Conservation (phyloP, 768 basidiomycete species). For the Mycena polygramma region DNA sequence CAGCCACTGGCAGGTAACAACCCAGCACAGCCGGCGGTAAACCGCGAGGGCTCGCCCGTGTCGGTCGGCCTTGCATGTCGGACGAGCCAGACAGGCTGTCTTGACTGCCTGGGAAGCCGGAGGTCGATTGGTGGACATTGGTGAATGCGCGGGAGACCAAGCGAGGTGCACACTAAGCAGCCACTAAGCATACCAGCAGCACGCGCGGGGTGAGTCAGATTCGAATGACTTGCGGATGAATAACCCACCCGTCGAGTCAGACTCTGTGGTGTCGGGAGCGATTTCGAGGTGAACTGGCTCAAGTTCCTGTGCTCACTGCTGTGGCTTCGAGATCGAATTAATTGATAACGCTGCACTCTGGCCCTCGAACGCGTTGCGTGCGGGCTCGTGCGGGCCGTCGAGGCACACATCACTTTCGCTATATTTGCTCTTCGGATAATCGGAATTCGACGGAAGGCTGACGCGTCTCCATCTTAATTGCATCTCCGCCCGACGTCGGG, state of each 20-base stretch:
- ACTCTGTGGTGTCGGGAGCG: not conserved
- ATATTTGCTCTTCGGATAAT: not conserved
- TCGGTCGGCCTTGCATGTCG: constrained; percentile 12
- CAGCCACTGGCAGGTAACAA: too few species aligned
- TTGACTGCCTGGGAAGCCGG: not conserved
- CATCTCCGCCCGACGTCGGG: not conserved
- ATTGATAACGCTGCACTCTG: too few species aligned
- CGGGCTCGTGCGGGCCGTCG: too few species aligned
- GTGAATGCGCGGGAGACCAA: not conserved
- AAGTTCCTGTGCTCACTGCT: too few species aligned
- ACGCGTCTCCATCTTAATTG: not conserved
- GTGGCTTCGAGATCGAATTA: too few species aligned
- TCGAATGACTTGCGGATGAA: not conserved
- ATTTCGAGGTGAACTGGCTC: not conserved
- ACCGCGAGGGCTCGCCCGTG: constrained; percentile 9
- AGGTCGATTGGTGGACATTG: not conserved
- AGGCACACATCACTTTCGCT: too few species aligned
- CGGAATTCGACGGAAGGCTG: not conserved
- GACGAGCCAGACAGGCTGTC: not conserved
- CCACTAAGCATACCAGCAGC: not conserved
- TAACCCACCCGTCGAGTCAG: not conserved
- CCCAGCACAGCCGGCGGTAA: too few species aligned
- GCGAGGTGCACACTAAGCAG: not conserved
- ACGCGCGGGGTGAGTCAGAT: not conserved
- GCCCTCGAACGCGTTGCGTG: too few species aligned